Evolutionary conservation across 2,329 filamentous ascomycete species (phyloP), one percentile per base, ranked within the genome.

Genomic region (Emergomyces africanus): DNA sequence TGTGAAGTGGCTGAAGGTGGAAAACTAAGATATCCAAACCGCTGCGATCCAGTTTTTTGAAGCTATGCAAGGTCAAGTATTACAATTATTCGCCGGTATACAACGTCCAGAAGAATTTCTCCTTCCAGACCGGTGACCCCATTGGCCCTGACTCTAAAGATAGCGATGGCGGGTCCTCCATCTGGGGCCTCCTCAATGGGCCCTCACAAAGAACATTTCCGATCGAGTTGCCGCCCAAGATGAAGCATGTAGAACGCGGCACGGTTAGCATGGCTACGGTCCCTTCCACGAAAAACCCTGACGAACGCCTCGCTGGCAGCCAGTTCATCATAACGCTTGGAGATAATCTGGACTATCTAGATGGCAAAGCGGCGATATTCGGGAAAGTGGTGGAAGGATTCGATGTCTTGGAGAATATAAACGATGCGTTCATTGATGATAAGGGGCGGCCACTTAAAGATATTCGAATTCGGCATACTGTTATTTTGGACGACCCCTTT

Each of bases 51-150:
- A 95, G 90, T 81, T 97, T 99, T 74, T 79, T 99, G 60, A 97
- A 99, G 81, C 88, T 99, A 67, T 96, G 94, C 83, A 97, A 97
- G 77, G 80, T 90, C 75, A 99, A 96, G 78, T 99, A 97, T 78
- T 99, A 96, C 84, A 97, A 97, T 78, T 97, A 95, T 73, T 86
- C 90, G 5, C 94, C 92, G 30, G 78, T 97, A 58, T 89, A 96
- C 76, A 90, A 87, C 65, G 83, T 99, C 42, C 94, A 96, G 71
- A 94, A 92, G 72, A 85, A 90, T 74, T 97, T 96, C 75, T 95
- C 91, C 62, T 96, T 96, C 75, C 92, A 97, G 74, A 95, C 89
- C 37, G 92, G 92, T 71, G 94, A 97, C 69, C 92, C 92, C 14
- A 85, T 97, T 57, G 92, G 94, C 14, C 92, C 91, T 14, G 83